Base-by-base conservation (phyloP, 371 early-diverging fungal genomes). In the Mucor irregularis region DNA sequence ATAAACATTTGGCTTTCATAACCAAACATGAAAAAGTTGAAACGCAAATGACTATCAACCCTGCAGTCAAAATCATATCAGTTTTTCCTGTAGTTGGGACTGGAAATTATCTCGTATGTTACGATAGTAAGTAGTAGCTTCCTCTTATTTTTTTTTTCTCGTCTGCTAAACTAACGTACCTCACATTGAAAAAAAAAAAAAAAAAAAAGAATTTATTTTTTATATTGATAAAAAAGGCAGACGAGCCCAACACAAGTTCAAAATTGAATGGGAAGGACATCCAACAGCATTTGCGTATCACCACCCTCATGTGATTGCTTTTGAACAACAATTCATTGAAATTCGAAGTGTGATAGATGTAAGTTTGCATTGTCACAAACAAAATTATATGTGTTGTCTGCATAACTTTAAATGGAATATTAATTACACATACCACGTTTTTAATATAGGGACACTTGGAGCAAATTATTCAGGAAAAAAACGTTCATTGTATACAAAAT, bases 391-490 rank as follows among this genome's bases (percentile, higher is more conserved):
- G n/a, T n/a, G n/a, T n/a, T n/a, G n/a, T n/a, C n/a, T n/a, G n/a
- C n/a, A n/a, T n/a, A n/a, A n/a, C n/a, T n/a, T n/a, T n/a, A n/a
- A n/a, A n/a, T n/a, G n/a, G n/a, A n/a, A 8, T n/a, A n/a, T n/a
- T n/a, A n/a, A n/a, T n/a, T 21, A 16, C 8, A 6, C 11, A 19
- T 19, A 39, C 30, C 44, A 33, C 44, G 43, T 53, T 53, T 49
- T n/a, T n/a, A n/a, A n/a, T 37, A 30, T 66, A 79, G 76, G 84
- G 88, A 31, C 69, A 79, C 40, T 69, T 88, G 43, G 79, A 80
- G 34, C 88, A 88, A 68, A 76, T 88, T n/a, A 86, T 88, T 47
- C 81, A 74, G 29, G 85, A 82, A 1, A 68, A 73, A 37, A 76
- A 81, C 52, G 72, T 86, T 29, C 72, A 73, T 14, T 85, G 81